These are phyloP conservation scores for Kluyveromyces sp. DNA, from an alignment of 1,139 yeast species.

Conservation along the genomic window DNA sequence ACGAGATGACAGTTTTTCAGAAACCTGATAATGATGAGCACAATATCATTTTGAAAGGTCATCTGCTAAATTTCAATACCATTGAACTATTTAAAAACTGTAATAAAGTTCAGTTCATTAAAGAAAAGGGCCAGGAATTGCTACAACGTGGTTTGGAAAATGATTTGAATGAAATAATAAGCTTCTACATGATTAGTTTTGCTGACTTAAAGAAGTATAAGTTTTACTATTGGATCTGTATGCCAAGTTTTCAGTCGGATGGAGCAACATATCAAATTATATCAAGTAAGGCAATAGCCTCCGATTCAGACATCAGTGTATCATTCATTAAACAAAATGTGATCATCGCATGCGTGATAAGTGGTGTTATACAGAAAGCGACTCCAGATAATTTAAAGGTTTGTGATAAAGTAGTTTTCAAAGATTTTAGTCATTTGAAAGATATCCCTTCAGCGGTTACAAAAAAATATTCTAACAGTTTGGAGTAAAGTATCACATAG, in stretches of 20 bases:
- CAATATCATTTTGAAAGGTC: conserved; percentile 15
- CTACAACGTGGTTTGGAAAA: conserved; percentile 18
- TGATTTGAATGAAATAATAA: conserved; percentile 9
- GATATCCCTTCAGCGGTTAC: conserved; percentile 52
- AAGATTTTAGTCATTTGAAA: conserved; percentile 51
- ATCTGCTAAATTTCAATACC: conserved; percentile 56
- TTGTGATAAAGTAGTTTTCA: conserved; percentile 24
- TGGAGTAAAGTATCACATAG: conserved; percentile 35
- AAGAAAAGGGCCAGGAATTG: conserved; percentile 36
- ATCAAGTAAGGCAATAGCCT: conserved; percentile 1
- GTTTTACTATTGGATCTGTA: conserved; percentile 85
- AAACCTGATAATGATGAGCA: not conserved
- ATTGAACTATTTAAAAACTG: conserved; percentile 69
- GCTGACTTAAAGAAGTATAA: conserved; percentile 85
- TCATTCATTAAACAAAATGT: conserved; percentile 5
- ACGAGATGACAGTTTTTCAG: conserved; percentile 34
- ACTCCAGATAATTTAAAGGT: not conserved
- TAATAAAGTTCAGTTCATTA: conserved; percentile 54
- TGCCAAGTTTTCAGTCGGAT: conserved; percentile 56
- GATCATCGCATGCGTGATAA: conserved; percentile 1
- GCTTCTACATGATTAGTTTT: conserved; percentile 58
- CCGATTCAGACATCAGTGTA: conserved; percentile 12
- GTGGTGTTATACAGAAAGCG: conserved; percentile 2
- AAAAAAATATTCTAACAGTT: conserved; percentile 59
- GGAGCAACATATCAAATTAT: conserved; percentile 9